Evolutionary conservation across 768 basidiomycete species (phyloP).

Genomic region (Strobilomyces confusus): DNA sequence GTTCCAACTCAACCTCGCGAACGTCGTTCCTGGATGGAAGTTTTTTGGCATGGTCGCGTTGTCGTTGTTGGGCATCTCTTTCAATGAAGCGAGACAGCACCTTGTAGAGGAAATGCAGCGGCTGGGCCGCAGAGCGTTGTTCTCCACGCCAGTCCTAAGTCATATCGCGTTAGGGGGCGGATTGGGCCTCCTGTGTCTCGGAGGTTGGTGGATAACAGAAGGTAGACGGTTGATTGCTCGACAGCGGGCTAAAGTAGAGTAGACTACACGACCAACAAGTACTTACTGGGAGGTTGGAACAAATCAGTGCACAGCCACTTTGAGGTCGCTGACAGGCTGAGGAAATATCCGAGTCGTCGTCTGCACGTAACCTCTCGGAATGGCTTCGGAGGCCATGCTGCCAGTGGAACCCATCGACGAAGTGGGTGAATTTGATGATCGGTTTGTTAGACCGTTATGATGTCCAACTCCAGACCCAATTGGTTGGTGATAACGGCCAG

Average conservation of each 20-base stretch:
- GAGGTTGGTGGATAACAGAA: constrained; percentile 29
- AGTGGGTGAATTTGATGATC: constrained; percentile 19
- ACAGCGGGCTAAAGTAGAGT: constrained; percentile 20
- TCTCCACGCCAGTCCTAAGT: constrained; percentile 18
- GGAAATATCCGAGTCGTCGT: too few species aligned
- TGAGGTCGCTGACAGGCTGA: too few species aligned
- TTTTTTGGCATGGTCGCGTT: constrained; percentile 22
- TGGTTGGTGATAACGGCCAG: constrained; percentile 72
- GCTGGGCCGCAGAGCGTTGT: constrained; percentile 17
- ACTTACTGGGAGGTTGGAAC: not conserved
- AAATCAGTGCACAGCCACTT: constrained; percentile 19
- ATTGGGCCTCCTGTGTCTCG: constrained; percentile 25
- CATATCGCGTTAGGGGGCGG: constrained; percentile 27
- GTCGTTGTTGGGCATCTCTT: constrained; percentile 22
- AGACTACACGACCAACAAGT: constrained; percentile 2
- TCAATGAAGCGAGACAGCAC: constrained; percentile 15
- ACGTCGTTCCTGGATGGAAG: constrained; percentile 25
- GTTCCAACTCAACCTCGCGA: constrained; percentile 8
- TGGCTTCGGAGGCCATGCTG: constrained; percentile 24
- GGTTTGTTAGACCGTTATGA: not conserved
- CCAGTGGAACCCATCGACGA: constrained; percentile 29
- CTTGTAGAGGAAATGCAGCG: constrained; percentile 11
- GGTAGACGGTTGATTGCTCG: constrained; percentile 22
- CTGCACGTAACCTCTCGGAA: constrained; percentile 11
- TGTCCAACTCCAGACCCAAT: constrained; percentile 48